phyloP scores from a whole-genome alignment of 2,329 filamentous ascomycete species.

The Ophiocordyceps camponoti-rufipedis region DNA sequence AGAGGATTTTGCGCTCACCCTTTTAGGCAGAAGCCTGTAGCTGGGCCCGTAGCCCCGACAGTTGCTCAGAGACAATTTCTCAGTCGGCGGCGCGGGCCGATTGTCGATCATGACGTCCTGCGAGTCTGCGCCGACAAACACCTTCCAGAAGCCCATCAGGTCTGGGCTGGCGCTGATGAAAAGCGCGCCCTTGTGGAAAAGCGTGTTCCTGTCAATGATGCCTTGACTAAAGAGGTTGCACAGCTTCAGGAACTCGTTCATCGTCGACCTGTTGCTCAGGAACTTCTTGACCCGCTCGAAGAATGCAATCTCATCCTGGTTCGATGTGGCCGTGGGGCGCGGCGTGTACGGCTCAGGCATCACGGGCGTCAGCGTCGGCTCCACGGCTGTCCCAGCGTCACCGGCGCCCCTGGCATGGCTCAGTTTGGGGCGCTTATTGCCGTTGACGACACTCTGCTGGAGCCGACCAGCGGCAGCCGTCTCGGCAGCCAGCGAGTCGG shows the following conservation, averaged over 20 bases:
- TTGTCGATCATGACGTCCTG: slow-evolving; percentile 67
- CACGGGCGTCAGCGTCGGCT: slow-evolving; percentile 74
- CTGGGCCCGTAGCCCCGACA: slow-evolving; percentile 92
- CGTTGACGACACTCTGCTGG: slow-evolving; percentile 14
- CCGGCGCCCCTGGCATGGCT: slow-evolving; percentile 45
- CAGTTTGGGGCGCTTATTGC: slow-evolving; percentile 53
- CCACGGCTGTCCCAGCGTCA: slow-evolving; percentile 45
- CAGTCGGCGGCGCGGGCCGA: slow-evolving; percentile 53
- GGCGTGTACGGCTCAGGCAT: slow-evolving; percentile 77
- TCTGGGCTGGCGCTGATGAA: slow-evolving; percentile 85
- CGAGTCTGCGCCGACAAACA: slow-evolving; percentile 61
- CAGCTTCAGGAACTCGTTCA: slow-evolving; percentile 92
- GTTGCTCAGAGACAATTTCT: slow-evolving; percentile 82
- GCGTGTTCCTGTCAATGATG: slow-evolving; percentile 67
- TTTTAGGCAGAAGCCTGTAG: slow-evolving; percentile 78
- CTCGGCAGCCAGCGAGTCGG: slow-evolving; percentile 25
- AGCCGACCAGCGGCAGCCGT: slow-evolving; percentile 18
- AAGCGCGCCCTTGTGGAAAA: slow-evolving; percentile 64
- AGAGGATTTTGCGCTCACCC: slow-evolving; percentile 24
- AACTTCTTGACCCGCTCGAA: slow-evolving; percentile 96
- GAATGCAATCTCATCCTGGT: slow-evolving; percentile 73
- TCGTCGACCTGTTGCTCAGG: slow-evolving; percentile 77
- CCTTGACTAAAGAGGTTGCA: slow-evolving; percentile 92
- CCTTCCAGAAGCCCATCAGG: slow-evolving; percentile 75
- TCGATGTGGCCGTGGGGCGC: slow-evolving; percentile 52